A percentile compares a stretch with the other conserved stretches of the same genome.
Evolutionary conservation across 2,329 filamentous ascomycete species (phyloP).

Genomic region (Sclerotinia spermophila): DNA sequence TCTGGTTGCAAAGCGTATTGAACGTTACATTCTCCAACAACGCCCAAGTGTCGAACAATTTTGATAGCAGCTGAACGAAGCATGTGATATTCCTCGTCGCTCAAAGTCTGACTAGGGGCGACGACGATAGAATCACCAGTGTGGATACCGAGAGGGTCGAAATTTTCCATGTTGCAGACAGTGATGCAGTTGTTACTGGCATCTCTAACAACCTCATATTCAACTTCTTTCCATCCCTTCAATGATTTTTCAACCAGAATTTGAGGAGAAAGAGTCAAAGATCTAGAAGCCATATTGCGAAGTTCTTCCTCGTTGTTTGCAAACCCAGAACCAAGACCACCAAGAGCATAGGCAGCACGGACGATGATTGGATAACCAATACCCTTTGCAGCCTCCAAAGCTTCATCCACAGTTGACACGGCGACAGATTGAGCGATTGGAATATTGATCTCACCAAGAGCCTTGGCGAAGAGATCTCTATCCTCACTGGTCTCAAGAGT

Average conservation of each 20-base stretch:
- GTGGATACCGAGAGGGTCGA: constrained; percentile 94
- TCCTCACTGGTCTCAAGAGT: constrained; percentile 95
- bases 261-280: constrained; percentile 88
- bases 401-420: constrained; percentile 86
- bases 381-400: constrained; percentile 77
- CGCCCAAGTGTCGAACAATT: constrained; percentile 93
- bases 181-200: constrained; percentile 98
- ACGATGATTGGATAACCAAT: constrained; percentile 98
- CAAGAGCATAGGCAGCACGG: constrained; percentile 91
- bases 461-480: constrained; percentile 92
- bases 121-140: constrained; percentile 99
- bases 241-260: constrained; percentile 98
- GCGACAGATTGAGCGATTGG: constrained; percentile 96
- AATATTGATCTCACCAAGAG: constrained; percentile 94
- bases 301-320: constrained; percentile 92
- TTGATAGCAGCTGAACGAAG: constrained; percentile 96
- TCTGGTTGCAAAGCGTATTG: constrained; percentile 97
- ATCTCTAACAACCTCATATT: constrained; percentile 97
- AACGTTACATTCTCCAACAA: constrained; percentile 98
- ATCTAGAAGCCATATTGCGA: constrained; percentile 86
- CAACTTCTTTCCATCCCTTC: constrained; percentile 99
- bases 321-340: constrained; percentile 94
- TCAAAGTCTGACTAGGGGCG: constrained; percentile 92
- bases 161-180: constrained; percentile 99
- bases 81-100: constrained; percentile 99